phyloP scores from a whole-genome alignment of 768 basidiomycete genomes.

The Termitomyces sp. region DNA sequence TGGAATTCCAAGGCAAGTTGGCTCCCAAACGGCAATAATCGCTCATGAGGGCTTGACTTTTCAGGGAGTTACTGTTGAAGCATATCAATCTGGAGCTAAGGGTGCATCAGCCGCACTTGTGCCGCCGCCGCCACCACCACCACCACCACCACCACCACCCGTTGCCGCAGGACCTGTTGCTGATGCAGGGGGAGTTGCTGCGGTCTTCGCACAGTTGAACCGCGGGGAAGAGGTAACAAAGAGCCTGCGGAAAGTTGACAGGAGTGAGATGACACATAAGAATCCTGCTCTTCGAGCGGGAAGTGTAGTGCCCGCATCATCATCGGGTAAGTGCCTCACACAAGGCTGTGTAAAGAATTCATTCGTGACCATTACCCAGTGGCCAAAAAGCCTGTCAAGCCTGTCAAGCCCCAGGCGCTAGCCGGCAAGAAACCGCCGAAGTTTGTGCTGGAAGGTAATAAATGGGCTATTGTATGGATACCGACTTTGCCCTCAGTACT shows the following conservation, averaged over 20 bases:
- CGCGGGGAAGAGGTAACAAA: slow-evolving; percentile 87
- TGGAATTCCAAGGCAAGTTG: slow-evolving; percentile 80
- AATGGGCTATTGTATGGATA: slow-evolving; percentile 81
- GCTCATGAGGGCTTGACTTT: background rate
- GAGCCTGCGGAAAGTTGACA: slow-evolving; percentile 88
- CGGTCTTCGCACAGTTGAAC: slow-evolving; percentile 89
- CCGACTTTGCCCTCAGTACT: background rate
- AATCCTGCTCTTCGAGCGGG: slow-evolving; percentile 82
- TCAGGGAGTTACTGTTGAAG: slow-evolving; percentile 53
- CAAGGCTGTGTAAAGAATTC: background rate
- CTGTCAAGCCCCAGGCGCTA: slow-evolving; percentile 78
- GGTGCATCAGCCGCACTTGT: slow-evolving; percentile 39
- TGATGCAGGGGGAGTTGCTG: slow-evolving; percentile 52
- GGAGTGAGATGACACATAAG: slow-evolving; percentile 98
- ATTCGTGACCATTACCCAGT: slow-evolving; percentile 15
- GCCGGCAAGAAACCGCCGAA: slow-evolving; percentile 90
- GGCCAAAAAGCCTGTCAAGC: slow-evolving; percentile 67
- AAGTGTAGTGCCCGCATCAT: slow-evolving; percentile 33
- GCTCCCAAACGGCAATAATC: background rate
- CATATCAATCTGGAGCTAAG: slow-evolving; percentile 35
- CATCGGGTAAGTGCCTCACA: slow-evolving; percentile 21
- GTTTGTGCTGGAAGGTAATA: slow-evolving; percentile 84
- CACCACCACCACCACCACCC: slow-evolving; percentile 44
- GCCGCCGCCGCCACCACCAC: slow-evolving; percentile 51
- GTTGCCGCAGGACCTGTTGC: slow-evolving; percentile 38